A percentile compares a stretch with the other conserved stretches of the same genome.
Evolutionary conservation across 805 yeast species (phyloP).

Genomic region (Nakazawaea wickerhamii): DNA sequence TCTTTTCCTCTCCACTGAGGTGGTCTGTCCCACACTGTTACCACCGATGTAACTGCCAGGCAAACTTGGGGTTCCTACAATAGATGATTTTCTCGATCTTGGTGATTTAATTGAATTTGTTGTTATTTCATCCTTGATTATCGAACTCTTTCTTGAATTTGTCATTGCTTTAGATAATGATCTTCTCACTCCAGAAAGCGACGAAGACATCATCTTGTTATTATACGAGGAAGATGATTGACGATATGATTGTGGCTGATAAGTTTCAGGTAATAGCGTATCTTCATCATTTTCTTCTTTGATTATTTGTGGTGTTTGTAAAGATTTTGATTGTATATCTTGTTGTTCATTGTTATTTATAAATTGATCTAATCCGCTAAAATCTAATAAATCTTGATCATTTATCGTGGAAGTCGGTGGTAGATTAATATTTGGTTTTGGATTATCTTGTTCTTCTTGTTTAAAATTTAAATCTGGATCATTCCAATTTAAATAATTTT

Average conservation of each 20-base stretch:
- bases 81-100: conserved; percentile 12
- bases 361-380: conserved; percentile 9
- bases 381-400: conserved; percentile 12
- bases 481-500: conserved; percentile 5
- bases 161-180: conserved; percentile 13
- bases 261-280: not conserved
- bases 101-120: conserved; percentile 6
- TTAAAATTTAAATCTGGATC: not conserved
- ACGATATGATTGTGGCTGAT: conserved; percentile 9
- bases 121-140: conserved; percentile 12
- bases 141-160: conserved; percentile 11
- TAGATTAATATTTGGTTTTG: not conserved
- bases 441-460: not conserved
- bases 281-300: not conserved
- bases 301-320: not conserved
- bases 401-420: conserved; percentile 8
- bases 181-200: conserved; percentile 9
- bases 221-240: conserved; percentile 8
- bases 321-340: not conserved
- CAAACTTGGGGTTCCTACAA: conserved; percentile 8
- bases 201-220: conserved; percentile 7
- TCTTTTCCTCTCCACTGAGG: conserved; percentile 39
- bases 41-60: conserved; percentile 1
- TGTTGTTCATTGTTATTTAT: conserved; percentile 1
- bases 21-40: conserved; percentile 4